Evolutionary conservation across 2,329 filamentous ascomycete species (phyloP), one percentile per base, ranked within the genome.

Genomic region (Raffaelea ambrosiae): DNA sequence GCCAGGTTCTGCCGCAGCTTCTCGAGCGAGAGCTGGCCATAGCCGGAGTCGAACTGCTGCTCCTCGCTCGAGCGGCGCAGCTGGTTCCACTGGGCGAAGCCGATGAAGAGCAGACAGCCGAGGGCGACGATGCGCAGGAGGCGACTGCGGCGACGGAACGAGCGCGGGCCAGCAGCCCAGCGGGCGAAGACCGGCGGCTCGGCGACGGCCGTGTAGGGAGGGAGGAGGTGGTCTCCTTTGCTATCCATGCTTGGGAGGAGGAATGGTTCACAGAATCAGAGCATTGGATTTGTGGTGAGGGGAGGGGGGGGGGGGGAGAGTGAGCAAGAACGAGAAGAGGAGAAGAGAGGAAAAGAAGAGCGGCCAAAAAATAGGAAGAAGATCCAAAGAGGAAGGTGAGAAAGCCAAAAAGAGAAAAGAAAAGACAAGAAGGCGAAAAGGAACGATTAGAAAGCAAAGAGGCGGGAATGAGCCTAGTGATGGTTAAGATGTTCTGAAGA

Each of bases 1-100:
- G 66, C 67, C 20, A 82, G 63, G 54, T 84, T 73, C 13, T 70
- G 65, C 33, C 71, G 64, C 20, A 86, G 66, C 55, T 70, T 73
- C 41, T 72, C 63, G 20, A 70, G 52, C 1, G 79, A 83, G 3
- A 84, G 63, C 18, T 59, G 59, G 23, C 16, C 18, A 9, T 31
- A 16, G 18, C 65, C 58, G 18, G 54, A 51, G 1, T 55, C 57
- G 35, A 54, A 43, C 40, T 64, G 51, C 16, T 55, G 39, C n/a
- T 50, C 33, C 5, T 16, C n/a, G 43, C 3, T 39, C 18, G 13
- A 33, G 39, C 29, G 5, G 14, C 43, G 5, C 55, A 54, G 20
- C 33, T 70, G 56, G 53, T 71, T 61, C 68, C 68, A 72, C 50
- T 71, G 68, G 5, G 66, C 65, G 50, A 67, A 70, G 35, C 63